phyloP scores from a whole-genome alignment of 768 basidiomycete species.

The Tulasnella sp. region DNA sequence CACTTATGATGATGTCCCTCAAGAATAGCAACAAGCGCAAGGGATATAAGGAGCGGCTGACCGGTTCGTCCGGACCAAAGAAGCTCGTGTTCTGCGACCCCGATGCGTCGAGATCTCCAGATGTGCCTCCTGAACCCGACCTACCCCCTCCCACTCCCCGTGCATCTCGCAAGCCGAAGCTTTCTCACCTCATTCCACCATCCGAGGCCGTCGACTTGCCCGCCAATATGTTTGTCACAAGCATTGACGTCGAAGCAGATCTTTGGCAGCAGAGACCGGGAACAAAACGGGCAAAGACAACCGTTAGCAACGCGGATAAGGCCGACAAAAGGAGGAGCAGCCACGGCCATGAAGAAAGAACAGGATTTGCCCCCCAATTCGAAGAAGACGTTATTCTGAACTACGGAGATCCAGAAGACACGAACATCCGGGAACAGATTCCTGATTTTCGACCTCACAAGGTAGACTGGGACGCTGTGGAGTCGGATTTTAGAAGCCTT shows the following conservation, averaged over 20 bases:
- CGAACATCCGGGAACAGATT: not conserved
- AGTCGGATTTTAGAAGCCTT: not conserved
- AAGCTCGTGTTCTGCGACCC: constrained; percentile 9
- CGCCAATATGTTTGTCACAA: constrained; percentile 38
- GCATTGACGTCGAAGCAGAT: constrained; percentile 39
- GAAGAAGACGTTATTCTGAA: constrained; percentile 3
- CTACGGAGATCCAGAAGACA: constrained; percentile 11
- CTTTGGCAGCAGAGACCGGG: constrained; percentile 33
- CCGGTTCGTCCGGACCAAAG: not conserved
- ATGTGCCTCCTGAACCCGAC: not conserved
- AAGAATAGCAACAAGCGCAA: constrained; percentile 33
- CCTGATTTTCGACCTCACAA: not conserved
- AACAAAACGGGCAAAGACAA: not conserved
- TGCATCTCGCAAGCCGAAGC: not conserved
- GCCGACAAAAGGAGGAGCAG: not conserved
- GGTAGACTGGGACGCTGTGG: not conserved
- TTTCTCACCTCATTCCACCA: constrained; percentile 23
- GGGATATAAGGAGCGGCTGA: constrained; percentile 25
- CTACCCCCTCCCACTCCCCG: not conserved
- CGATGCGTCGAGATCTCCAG: not conserved
- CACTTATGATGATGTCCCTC: constrained; percentile 23
- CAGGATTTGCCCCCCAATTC: not conserved
- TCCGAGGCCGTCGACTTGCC: constrained; percentile 34
- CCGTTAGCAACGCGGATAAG: not conserved
- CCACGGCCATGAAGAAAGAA: too few species aligned